Evolutionary conservation across 2,329 filamentous ascomycete genomes (phyloP), one percentile per base, ranked within the genome.

Genomic region (Stagonosporopsis tanaceti): DNA sequence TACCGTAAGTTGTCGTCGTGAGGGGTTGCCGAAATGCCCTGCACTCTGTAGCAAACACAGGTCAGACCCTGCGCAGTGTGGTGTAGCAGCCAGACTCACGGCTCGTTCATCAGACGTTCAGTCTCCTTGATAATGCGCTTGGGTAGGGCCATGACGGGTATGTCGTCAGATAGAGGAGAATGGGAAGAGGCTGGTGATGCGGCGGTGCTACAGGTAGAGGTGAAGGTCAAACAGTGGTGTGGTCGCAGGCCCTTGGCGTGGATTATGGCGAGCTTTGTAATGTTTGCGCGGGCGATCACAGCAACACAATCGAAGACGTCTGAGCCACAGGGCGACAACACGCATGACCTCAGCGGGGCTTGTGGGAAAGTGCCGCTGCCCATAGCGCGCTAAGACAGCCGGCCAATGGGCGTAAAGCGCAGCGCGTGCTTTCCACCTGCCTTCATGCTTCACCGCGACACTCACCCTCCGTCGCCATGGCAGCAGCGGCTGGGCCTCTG

Each of bases 101-200:
- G 95, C 80, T 99, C 95, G 63, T 92, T 91, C 87, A 96, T 93
- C 68, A 99, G 86, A 74, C 95, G 89, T 81, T 99, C 94, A 20
- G 95, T 99, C 86, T 99, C 96, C 81, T 99, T 99, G 74, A 98
- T 86, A 74, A 99, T 99, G 75, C 95, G 86, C 84, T 99, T 99
- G 30, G 95, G 94, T 65, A 99, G 84, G 63, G 92, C 88, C 91
- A 70, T 69, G 24, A 53, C 50, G 32, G 45, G 57, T 28, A 20
- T 34, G 7, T 15, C 22, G 17, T 32, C 32, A 17, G 28, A 35
- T 25, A 8, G 44, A 30, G 41, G 25, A 20, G 17, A 20, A 20
- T 11, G 37, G 11, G 25, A 44, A 25, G 15, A 39, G 14, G 24
- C 34, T 7, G 25, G 27, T 28, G n/a, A 4, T 24, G 44, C 12